These are phyloP conservation scores for Ophiostoma perfectum DNA, from an alignment of 2,329 filamentous ascomycete species.

Conservation along the genomic window DNA sequence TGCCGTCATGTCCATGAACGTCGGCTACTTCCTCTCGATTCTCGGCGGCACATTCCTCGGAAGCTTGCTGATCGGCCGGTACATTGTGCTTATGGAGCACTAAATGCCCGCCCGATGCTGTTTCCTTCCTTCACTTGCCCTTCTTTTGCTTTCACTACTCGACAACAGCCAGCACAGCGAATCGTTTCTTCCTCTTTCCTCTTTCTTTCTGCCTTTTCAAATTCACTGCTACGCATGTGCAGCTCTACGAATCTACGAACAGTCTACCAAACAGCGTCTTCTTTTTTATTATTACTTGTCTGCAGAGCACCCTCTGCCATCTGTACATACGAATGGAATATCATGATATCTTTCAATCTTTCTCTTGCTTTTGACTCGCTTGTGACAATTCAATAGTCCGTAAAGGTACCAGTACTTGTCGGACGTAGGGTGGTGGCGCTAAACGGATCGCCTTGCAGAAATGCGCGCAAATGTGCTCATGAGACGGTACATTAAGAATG, in stretches of 20 bases:
- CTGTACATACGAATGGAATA: not conserved
- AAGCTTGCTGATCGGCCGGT: conserved; percentile 73
- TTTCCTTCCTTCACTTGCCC: not conserved
- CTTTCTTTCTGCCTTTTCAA: conserved; percentile 13
- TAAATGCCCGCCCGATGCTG: conserved; percentile 27
- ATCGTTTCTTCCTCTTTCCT: too few relatives aligned
- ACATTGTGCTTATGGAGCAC: conserved; percentile 48
- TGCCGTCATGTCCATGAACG: conserved; percentile 79
- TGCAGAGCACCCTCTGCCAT: not conserved
- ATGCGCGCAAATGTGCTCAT: conserved; percentile 28
- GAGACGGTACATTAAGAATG: not conserved
- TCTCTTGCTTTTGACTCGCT: not conserved
- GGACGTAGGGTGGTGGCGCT: conserved; percentile 17
- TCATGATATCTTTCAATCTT: not conserved
- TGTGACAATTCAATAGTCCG: not conserved
- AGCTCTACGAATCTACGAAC: not conserved
- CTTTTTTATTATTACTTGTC: not conserved
- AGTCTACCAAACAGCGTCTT: not conserved
- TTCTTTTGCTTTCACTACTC: not conserved
- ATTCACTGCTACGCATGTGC: not conserved
- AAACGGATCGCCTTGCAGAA: conserved; percentile 23
- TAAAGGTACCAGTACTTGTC: conserved; percentile 6
- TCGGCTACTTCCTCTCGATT: conserved; percentile 72
- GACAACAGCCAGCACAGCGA: not conserved
- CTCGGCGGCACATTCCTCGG: conserved; percentile 77